Conservation (phyloP, 495 filamentous ascomycete genomes). For the Talaromyces ruber region DNA sequence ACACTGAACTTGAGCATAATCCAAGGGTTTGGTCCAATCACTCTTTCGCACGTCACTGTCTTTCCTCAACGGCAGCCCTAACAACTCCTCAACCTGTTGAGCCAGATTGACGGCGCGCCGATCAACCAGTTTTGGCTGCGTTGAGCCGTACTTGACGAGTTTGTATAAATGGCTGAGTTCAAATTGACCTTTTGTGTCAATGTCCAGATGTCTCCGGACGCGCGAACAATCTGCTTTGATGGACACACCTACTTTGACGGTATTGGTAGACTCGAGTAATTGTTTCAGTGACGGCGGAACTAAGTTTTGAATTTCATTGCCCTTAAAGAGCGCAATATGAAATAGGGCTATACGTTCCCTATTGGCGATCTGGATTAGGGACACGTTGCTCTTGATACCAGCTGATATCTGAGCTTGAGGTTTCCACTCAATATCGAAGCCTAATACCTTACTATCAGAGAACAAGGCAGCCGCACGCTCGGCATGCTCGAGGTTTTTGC, state of each 20-base stretch:
- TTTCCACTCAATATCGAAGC: constrained; percentile 85
- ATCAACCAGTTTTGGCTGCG: constrained; percentile 47
- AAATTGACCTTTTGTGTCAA: constrained; percentile 57
- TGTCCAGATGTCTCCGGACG: constrained; percentile 52
- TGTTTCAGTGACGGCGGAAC: constrained; percentile 58
- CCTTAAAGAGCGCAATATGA: constrained; percentile 58
- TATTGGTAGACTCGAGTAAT: constrained; percentile 59
- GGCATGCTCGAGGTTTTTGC: constrained; percentile 52
- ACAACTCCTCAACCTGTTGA: constrained; percentile 58
- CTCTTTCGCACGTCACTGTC: constrained; percentile 55
- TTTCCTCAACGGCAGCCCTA: constrained; percentile 73
- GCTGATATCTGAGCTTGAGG: constrained; percentile 32
- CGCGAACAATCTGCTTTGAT: constrained; percentile 68
- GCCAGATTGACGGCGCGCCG: constrained; percentile 57
- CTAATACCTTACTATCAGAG: constrained; percentile 57
- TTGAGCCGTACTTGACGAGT: constrained; percentile 54
- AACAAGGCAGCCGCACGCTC: constrained; percentile 64
- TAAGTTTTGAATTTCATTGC: constrained; percentile 38
- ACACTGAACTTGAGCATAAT: constrained; percentile 65
- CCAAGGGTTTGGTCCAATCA: constrained; percentile 59
- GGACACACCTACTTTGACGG: constrained; percentile 71
- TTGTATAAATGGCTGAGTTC: constrained; percentile 78
- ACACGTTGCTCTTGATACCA: constrained; percentile 56
- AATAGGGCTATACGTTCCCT: constrained; percentile 73
- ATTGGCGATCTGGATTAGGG: constrained; percentile 73